Evolutionary conservation across 2,329 filamentous ascomycete species (phyloP), one percentile per base, ranked within the genome.

Genomic region (Aspergillus caelatus): DNA sequence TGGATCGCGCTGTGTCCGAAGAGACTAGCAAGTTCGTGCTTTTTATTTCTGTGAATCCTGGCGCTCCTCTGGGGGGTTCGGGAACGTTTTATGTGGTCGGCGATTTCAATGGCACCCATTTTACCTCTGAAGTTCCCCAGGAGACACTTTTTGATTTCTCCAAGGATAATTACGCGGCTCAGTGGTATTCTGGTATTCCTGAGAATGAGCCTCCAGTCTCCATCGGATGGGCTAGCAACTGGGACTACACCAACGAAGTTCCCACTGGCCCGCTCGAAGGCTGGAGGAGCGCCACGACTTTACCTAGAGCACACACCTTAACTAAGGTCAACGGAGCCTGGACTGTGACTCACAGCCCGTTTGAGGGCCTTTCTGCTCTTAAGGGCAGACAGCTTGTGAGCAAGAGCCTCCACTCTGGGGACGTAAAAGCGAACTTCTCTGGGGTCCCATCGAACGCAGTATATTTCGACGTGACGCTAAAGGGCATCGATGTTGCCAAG

Each of bases 221-320:
- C 45, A 80, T 88, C 6, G 83, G 81, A 11, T 88, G 86, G 86
- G 84, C 84, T 0, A 83, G 79, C 60, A 88, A 88, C 65, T 88
- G 86, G 83, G 81, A 88, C 71, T 89, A 89, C 73, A 79, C 82
- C 0, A 77, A 84, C 63, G 63, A 78, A 2, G 84, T 87, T 0
- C 86, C 86, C 0, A 88, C 85, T 0, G 85, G 82, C 0, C 73
- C 79, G 3, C 69, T 73, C 7, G 84, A 88, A 68, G 80, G 82
- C 32, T 88, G 84, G 81, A 79, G 85, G 23, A 81, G 80, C 57
- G 74, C 79, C 30, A 85, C 85, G 83, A 81, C 80, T 2, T 69
- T 86, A 1, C 83, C 88, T 2, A 78, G 87, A 0, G 74, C 74
- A 5, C 83, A 84, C 60, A 83, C 83, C 57, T 74, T 90, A 10